Conservation (phyloP, 495 filamentous ascomycete genomes). For the Talaromyces adpressus region DNA sequence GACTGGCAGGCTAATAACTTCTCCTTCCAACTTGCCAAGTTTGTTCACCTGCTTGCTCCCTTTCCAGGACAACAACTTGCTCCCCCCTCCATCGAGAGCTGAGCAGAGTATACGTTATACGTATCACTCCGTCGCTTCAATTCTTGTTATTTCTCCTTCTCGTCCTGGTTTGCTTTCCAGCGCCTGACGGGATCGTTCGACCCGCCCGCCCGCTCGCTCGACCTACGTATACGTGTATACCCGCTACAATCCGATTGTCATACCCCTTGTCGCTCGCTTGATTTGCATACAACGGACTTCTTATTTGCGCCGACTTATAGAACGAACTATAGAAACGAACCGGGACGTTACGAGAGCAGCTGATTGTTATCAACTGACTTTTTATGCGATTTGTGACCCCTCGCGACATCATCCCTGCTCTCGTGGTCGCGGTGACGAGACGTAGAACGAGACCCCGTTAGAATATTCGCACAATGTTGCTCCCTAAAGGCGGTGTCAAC, state of each 20-base stretch:
- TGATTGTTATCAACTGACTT: background rate
- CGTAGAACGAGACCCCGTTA: background rate
- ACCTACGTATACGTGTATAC: background rate
- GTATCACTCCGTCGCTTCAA: background rate
- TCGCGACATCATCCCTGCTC: background rate
- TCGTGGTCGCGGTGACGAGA: background rate
- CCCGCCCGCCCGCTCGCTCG: background rate
- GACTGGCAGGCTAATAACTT: background rate
- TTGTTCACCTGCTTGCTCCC: background rate
- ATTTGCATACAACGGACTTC: background rate
- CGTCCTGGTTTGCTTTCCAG: background rate
- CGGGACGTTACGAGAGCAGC: background rate
- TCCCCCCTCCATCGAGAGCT: background rate
- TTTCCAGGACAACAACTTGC: background rate
- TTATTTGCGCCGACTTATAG: background rate
- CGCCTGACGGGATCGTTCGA: background rate
- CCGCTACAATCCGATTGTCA: conserved; percentile 1
- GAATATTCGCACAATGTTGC: conserved; percentile 45
- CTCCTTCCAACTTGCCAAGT: background rate
- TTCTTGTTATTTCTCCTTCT: background rate
- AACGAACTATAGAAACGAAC: background rate
- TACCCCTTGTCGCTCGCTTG: background rate
- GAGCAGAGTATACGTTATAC: background rate
- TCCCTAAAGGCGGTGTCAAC: conserved; percentile 82
- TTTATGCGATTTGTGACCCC: background rate